Evolutionary conservation across 2,329 filamentous ascomycete genomes (phyloP).

Genomic region (Exophiala sp.): DNA sequence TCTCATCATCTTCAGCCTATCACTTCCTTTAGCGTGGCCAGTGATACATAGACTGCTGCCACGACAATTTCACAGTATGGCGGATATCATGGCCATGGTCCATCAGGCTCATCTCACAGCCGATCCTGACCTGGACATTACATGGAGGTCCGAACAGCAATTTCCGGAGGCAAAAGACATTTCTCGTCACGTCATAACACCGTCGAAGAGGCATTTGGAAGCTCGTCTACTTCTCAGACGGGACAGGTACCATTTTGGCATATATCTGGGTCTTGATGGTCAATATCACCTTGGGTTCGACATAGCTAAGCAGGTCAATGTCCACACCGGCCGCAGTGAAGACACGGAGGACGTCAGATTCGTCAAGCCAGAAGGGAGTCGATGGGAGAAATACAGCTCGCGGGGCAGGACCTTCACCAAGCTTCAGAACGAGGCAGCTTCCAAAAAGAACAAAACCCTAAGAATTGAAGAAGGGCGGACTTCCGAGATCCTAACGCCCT

Average conservation of each 20-base stretch:
- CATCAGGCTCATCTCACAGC: constrained; percentile 5
- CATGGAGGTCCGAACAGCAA: too few relatives aligned
- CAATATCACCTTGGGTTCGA: constrained; percentile 7
- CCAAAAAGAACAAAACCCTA: too few relatives aligned
- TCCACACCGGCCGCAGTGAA: background rate
- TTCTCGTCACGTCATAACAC: background rate
- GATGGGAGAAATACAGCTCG: too few relatives aligned
- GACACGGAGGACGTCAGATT: background rate
- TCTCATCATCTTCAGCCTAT: background rate
- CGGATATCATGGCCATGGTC: constrained; percentile 10
- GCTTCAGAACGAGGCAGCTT: too few relatives aligned
- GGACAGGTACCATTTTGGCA: constrained; percentile 8
- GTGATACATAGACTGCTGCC: constrained; percentile 7
- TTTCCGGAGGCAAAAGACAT: background rate
- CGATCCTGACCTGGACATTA: background rate
- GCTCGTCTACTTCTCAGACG: constrained; percentile 6
- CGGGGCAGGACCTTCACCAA: too few relatives aligned
- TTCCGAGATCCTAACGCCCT: too few relatives aligned
- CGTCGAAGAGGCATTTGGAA: constrained; percentile 8
- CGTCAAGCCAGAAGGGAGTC: background rate
- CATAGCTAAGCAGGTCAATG: background rate
- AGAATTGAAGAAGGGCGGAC: too few relatives aligned
- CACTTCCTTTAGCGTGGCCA: constrained; percentile 3
- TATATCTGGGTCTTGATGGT: constrained; percentile 4
- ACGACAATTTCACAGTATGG: constrained; percentile 11